These are phyloP conservation scores for Trichophyton rubrum DNA, from an alignment of 2,329 filamentous ascomycete species.

Conservation along the genomic window DNA sequence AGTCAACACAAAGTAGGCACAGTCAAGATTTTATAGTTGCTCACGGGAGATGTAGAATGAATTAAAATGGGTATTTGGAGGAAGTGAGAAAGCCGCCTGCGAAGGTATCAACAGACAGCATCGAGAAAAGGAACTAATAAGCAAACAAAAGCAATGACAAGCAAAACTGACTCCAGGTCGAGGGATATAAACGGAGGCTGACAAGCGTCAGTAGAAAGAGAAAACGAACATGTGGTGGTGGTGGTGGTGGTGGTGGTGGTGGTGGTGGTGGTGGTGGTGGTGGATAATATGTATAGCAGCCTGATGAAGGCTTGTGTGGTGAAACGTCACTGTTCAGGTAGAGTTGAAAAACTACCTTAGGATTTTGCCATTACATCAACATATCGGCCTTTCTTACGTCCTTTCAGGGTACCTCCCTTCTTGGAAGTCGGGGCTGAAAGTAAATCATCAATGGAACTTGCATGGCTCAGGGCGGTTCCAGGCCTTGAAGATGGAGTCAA, in stretches of 20 bases:
- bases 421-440: slow-evolving; percentile 61
- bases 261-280: too few species aligned
- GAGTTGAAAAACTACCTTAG: not conserved
- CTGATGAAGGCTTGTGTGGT: too few species aligned
- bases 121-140: not conserved
- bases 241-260: too few species aligned
- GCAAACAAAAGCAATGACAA: not conserved
- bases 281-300: not conserved
- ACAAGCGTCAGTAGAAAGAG: not conserved
- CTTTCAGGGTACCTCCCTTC: slow-evolving; percentile 52
- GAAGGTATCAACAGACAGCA: not conserved
- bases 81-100: not conserved
- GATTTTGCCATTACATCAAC: slow-evolving; percentile 84
- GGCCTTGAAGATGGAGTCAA: slow-evolving; percentile 54
- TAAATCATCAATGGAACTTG: slow-evolving; percentile 90
- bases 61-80: slow-evolving; percentile 1
- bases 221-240: not conserved
- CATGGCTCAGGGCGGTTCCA: slow-evolving; percentile 71
- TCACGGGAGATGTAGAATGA: not conserved
- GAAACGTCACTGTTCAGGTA: not conserved
- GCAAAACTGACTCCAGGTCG: not conserved
- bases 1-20: not conserved
- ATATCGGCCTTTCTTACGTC: slow-evolving; percentile 75
- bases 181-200: not conserved
- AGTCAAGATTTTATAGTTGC: not conserved